Evolutionary conservation across 768 basidiomycete genomes (phyloP).

Genomic region (Kwoniella mangroviensis): DNA sequence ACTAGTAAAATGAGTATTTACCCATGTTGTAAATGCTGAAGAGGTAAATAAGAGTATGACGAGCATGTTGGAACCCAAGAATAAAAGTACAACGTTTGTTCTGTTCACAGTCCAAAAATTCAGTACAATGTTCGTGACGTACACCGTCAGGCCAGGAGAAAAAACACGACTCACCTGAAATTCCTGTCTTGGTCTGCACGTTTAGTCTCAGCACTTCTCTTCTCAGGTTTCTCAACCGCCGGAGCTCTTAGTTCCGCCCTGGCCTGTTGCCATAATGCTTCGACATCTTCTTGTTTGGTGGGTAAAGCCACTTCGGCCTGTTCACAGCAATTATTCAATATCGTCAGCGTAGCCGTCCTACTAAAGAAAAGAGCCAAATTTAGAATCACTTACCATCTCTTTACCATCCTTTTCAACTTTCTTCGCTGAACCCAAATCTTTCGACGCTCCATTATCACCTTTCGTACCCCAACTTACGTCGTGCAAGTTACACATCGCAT

Average conservation of each 20-base stretch:
- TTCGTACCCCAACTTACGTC: conserved; percentile 88
- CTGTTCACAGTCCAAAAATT: conserved; percentile 6
- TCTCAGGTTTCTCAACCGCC: conserved; percentile 74
- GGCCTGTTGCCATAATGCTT: conserved; percentile 81
- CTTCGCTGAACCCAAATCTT: conserved; percentile 89
- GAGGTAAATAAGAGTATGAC: conserved; percentile 64
- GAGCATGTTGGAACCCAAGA: conserved; percentile 74
- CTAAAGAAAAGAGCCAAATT: too few relatives aligned
- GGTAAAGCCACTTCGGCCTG: conserved; percentile 75
- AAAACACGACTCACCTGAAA: conserved; percentile 36
- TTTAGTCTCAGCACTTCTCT: conserved; percentile 84
- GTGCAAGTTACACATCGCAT: conserved; percentile 61
- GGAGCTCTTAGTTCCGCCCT: conserved; percentile 71
- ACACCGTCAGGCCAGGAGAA: background rate
- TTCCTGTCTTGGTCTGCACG: conserved; percentile 67
- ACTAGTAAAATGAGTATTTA: conserved; percentile 65
- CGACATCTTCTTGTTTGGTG: conserved; percentile 81
- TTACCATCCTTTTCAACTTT: conserved; percentile 83
- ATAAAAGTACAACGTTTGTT: conserved; percentile 53
- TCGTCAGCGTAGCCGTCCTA: too few relatives aligned
- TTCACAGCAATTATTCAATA: too few relatives aligned
- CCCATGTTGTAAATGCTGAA: conserved; percentile 74
- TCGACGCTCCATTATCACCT: conserved; percentile 83
- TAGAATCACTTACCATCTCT: conserved; percentile 64
- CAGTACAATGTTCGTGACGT: conserved; percentile 52